Evolutionary conservation across 1,139 yeast genomes (phyloP), one percentile per base, ranked within the genome.

Genomic region (Candida sojae): DNA sequence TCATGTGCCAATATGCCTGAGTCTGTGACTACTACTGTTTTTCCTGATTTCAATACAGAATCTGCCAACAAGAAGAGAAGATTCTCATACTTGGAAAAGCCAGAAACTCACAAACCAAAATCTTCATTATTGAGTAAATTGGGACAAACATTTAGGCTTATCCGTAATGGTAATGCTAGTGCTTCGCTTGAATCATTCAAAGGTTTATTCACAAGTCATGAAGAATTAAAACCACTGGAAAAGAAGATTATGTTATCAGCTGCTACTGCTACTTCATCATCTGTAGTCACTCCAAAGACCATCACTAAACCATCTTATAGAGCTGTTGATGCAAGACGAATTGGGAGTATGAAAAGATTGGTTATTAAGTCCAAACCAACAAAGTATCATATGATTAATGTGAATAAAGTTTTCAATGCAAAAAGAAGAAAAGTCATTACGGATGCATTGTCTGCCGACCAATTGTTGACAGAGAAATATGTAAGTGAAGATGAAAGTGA

Each of bases 361-460:
- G 66, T 74, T 2, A 71, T 75, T 40, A 73, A 71, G 45, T 65
- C 77, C 3, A 73, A 73, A 48, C 80, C 80, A 0, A 57, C 67
- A 43, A 73, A 73, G 46, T 75, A 66, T 52, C 79, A 75, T 50
- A 55, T 73, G 43, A 75, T 75, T 39, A 70, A 75, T 54, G 77
- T 79, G 0, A 74, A 75, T 51, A 70, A 68, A 44, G 78, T 76
- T 0, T 61, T 76, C 46, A 64, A 60, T 44, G 51, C 70, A 9
- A 73, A 67, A 47, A 64, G 66, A 48, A 66, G 67, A 54, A 63
- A 71, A 49, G 63, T 71, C 2, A 53, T 68, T 11, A 53, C 65
- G 4, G 62, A 54, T 38, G 54, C 49, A 35, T 48, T 55, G 8
- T 56, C 55, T 45, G 52, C 60, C 28, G 59, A 54, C 42, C 56